Evolutionary conservation across 345 rosid genomes (phyloP), one percentile per base, ranked within the genome.

Genomic region (Eucalyptus viminalis): DNA sequence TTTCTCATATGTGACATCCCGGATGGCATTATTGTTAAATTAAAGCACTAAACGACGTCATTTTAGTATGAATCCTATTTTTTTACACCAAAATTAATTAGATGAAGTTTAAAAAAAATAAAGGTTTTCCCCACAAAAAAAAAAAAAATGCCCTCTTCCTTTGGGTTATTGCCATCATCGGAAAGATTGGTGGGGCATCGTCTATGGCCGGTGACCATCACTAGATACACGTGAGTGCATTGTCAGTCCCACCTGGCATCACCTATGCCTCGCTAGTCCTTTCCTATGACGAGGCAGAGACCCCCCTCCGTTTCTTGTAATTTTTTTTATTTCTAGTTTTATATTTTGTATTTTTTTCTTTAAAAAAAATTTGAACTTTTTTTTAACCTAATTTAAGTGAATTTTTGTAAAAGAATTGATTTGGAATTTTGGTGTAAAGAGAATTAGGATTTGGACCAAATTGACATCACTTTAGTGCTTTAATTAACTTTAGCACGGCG

Each of bases 31-130:
- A 58, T 27, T 24, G 65, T 58, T 58, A 58, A 58, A 58, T 25
- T 58, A 11, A 25, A 25, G 7, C 14, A 58, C 14, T 5, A 17
- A 60, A 12, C 15, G 31, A 60, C 0, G 2, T 1, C 0, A 1
- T 27, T 60, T 60, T 60, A 27, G 8, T 27, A 29, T 4, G 27
- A 60, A 60, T 60, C 8, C 31, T 60, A 1, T 24, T 27, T 27
- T 56, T 27, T 13, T 60, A 27, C 34, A 12, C 69, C 31, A 27
- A 60, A 60, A 6, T 60, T 60, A 27, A 60, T 60, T 60, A 60
- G 2, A 12, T 13, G n/a, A 12, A 16, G 34, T 60, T 60, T 27
- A n/a, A 13, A 6, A 60, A 60, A 60, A 6, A 7, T 60, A 27
- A 60, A 60, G n/a, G 31, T 12, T 25, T 25, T 25, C n/a, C 65